Base-by-base conservation (phyloP, 495 filamentous ascomycete species). In the Lasiosphaeria ovina region DNA sequence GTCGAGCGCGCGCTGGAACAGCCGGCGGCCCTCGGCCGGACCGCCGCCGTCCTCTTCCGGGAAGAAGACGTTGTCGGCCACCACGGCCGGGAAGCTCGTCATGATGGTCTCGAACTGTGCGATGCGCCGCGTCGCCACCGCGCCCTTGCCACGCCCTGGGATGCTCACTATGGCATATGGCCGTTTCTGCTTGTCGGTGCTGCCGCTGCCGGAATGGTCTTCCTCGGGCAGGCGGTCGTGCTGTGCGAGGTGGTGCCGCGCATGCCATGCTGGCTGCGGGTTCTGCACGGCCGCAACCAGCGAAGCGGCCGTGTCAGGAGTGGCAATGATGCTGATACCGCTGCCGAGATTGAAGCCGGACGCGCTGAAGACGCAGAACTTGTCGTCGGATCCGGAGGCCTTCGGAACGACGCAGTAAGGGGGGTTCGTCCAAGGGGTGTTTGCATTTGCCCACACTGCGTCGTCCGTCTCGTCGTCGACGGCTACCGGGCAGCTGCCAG, bases 321-420 rank as follows among this genome's bases (percentile, higher is more conserved):
- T 67, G 6, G 71, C 66, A 34, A 73, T 40, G 24, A 75, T 35
- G 35, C 61, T 67, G 6, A 73, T 35, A 8, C 64, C 71, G 11
- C 50, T 47, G 35, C 60, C 58, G 40, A 65, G 56, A 35, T 72
- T 71, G 65, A 64, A 75, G 16, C 64, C 38, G 24, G 67, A 59
- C 35, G 68, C 65, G 0, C 64, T 68, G 59, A 70, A 75, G 52
- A 75, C 50, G 49, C 72, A 75, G 44, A 69, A 67, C 57, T 72
- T 66, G 4, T 66, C 54, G 3, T 33, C 35, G 3, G 35, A 33
- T 3, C 42, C 54, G 35, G 61, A 42, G 11, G 64, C 62, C 14
- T 36, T 47, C 32, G 55, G 51, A 8, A 31, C n/a, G 11, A 57
- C 10, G 44, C 61, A 66, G 56, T 48, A 57, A 4, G 66, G 66